A percentile compares a stretch with the other conserved stretches of the same genome.
phyloP scores from a whole-genome alignment of 306 rosid species.

The Glycine soja region DNA sequence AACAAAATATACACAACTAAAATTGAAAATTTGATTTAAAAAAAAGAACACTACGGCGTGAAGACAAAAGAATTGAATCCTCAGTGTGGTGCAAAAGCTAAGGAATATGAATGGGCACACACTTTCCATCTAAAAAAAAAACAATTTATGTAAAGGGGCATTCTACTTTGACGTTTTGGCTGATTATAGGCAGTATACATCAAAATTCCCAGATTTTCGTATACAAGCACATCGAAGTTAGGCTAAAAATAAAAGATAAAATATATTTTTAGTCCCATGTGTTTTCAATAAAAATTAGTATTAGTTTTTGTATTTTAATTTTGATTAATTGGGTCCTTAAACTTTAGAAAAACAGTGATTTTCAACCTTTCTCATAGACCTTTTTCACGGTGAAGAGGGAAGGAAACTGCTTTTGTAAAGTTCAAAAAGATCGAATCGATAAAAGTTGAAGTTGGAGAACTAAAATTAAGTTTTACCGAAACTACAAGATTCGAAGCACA shows the following conservation, averaged over 20 bases:
- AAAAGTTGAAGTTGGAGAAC: no score
- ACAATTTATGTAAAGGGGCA: background rate
- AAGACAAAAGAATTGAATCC: background rate
- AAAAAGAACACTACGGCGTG: background rate
- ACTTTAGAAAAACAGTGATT: no score
- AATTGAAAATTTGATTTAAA: background rate
- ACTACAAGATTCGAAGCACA: no score
- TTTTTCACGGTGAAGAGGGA: no score
- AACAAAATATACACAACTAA: background rate
- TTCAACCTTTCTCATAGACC: no score
- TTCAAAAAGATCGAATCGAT: no score
- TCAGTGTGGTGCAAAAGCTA: constrained; percentile 9
- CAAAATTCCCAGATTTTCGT: background rate
- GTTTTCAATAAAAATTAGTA: no score
- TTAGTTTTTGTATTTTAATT: no score
- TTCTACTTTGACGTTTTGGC: background rate
- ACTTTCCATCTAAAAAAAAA: background rate
- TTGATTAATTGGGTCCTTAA: no score
- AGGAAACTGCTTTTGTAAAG: no score
- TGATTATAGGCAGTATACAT: background rate
- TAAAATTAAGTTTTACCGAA: no score
- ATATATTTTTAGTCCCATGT: no score
- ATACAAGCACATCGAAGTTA: constrained; percentile 18
- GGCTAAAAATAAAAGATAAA: background rate
- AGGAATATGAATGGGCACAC: constrained; percentile 3